Percentiles rank a stretch among this genome's conserved stretches.
Evolutionary conservation across 148 eudicot species (phyloP).

Genomic region (Rhododendron williamsianum): DNA sequence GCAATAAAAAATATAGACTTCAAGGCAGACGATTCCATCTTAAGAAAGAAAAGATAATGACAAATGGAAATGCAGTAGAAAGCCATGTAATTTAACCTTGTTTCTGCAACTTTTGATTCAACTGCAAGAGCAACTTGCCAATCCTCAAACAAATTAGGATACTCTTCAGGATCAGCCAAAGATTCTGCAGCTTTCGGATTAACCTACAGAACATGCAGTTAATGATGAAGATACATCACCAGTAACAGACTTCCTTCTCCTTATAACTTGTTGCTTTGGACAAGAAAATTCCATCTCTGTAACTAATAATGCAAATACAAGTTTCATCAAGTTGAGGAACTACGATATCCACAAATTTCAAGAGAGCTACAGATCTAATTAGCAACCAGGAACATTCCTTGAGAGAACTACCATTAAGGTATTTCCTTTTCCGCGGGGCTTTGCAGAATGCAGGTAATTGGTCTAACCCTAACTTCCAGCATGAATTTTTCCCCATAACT

Average conservation of each 20-base stretch:
- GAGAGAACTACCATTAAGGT: not conserved
- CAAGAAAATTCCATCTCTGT: not conserved
- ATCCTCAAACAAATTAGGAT: constrained; percentile 88
- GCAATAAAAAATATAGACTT: not conserved
- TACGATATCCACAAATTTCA: not conserved
- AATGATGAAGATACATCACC: not conserved
- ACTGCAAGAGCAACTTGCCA: constrained; percentile 95
- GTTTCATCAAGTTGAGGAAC: not conserved
- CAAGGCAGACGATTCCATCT: not conserved
- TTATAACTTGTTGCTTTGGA: not conserved
- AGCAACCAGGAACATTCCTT: not conserved
- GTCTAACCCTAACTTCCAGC: not conserved
- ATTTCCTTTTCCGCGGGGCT: not conserved
- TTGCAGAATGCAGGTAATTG: not conserved
- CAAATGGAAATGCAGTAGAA: constrained; percentile 11
- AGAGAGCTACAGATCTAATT: not conserved
- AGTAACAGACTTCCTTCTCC: not conserved
- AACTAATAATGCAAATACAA: not conserved
- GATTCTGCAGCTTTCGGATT: constrained; percentile 96
- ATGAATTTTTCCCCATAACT: not conserved
- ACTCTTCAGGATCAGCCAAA: constrained; percentile 90
- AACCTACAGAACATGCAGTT: constrained; percentile 35
- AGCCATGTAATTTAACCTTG: constrained; percentile 45
- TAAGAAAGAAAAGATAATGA: constrained; percentile 1
- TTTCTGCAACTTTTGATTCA: constrained; percentile 76